Evolutionary conservation across 2,329 filamentous ascomycete genomes (phyloP).

Genomic region (Alternaria sp.): DNA sequence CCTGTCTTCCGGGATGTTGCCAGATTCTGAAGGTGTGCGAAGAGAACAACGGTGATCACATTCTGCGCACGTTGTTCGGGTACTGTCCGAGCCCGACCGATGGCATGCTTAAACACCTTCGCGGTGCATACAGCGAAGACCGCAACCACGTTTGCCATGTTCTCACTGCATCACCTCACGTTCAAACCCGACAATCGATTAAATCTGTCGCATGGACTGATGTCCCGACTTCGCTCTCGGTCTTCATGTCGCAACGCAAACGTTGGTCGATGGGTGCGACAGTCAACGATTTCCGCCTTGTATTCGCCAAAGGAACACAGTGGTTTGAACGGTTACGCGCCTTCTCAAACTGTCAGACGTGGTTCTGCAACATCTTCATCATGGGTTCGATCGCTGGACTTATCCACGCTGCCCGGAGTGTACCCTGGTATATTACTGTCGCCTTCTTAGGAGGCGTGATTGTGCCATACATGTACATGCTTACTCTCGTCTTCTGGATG

Average conservation of each 20-base stretch:
- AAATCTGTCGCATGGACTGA: constrained; percentile 54
- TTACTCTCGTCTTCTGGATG: constrained; percentile 38
- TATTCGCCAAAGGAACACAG: constrained; percentile 55
- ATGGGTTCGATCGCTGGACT: constrained; percentile 31
- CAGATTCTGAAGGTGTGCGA: constrained; percentile 61
- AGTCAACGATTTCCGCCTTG: constrained; percentile 60
- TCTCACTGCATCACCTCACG: constrained; percentile 48
- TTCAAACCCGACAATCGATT: constrained; percentile 58
- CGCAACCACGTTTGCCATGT: constrained; percentile 60
- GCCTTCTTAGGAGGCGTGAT: constrained; percentile 40
- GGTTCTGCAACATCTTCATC: constrained; percentile 34
- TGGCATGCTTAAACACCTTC: constrained; percentile 59
- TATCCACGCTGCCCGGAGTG: constrained; percentile 26
- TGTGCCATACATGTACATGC: constrained; percentile 39
- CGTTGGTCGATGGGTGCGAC: constrained; percentile 60
- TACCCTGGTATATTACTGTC: constrained; percentile 21
- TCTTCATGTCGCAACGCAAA: constrained; percentile 60
- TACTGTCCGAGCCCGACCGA: constrained; percentile 61
- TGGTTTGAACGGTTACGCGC: constrained; percentile 57
- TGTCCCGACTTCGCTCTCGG: constrained; percentile 35
- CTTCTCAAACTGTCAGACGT: constrained; percentile 58
- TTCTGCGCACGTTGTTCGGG: constrained; percentile 54
- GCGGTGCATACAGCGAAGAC: constrained; percentile 60
- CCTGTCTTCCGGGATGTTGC: constrained; percentile 60
- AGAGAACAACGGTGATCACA: constrained; percentile 49